These are phyloP conservation scores for Paxillus ammoniavirescens DNA, from an alignment of 768 basidiomycete species.

Conservation along the genomic window DNA sequence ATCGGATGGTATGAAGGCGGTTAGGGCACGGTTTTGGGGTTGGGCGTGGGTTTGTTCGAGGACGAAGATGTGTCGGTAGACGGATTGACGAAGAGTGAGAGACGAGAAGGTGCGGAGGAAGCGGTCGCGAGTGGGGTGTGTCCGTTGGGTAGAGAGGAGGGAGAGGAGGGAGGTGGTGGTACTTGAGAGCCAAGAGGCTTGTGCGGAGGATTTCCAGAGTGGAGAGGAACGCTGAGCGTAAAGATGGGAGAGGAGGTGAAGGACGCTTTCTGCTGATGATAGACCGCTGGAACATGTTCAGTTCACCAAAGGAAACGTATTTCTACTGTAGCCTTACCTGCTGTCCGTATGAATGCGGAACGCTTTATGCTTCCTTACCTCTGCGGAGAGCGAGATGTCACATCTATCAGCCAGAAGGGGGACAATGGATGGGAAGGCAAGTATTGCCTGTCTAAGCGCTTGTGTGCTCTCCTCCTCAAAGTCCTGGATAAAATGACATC, in stretches of 20 bases:
- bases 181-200: constrained; percentile 66
- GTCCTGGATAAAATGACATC: constrained; percentile 34
- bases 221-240: constrained; percentile 77
- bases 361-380: constrained; percentile 57
- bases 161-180: constrained; percentile 42
- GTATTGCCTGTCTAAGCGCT: constrained; percentile 72
- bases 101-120: constrained; percentile 41
- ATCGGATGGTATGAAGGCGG: constrained; percentile 67
- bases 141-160: constrained; percentile 33
- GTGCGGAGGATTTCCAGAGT: constrained; percentile 77
- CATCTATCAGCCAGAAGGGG: constrained; percentile 85
- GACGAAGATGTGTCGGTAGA: constrained; percentile 79
- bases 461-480: constrained; percentile 54
- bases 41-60: constrained; percentile 55
- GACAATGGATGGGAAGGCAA: constrained; percentile 77
- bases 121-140: constrained; percentile 25
- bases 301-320: not conserved
- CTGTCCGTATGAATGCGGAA: constrained; percentile 72
- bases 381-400: constrained; percentile 60
- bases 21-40: constrained; percentile 42
- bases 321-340: constrained; percentile 41
- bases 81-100: constrained; percentile 43
- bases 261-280: constrained; percentile 41
- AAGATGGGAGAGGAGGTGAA: constrained; percentile 85
- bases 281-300: constrained; percentile 30